Evolutionary conservation across 1,284 basidiomycete species (phyloP).

Genomic region (Puccinia brachypodii): DNA sequence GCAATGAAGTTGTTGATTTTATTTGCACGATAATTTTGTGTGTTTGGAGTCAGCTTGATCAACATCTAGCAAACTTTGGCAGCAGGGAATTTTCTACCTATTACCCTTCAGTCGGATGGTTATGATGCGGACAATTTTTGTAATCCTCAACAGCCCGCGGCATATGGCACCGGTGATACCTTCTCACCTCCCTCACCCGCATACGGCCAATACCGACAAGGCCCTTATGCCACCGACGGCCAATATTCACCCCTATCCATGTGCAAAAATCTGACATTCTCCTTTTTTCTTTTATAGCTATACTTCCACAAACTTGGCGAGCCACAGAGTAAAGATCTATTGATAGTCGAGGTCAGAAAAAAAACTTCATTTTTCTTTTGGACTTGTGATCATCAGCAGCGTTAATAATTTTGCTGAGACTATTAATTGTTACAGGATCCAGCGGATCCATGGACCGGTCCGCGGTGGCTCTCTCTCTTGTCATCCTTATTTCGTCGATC

Average conservation of each 20-base stretch:
- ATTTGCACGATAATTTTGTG: too few species aligned
- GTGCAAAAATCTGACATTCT: neutral
- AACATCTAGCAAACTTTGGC: too few species aligned
- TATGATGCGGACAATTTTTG: constrained; percentile 34
- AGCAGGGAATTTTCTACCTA: neutral
- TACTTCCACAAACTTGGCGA: constrained; percentile 47
- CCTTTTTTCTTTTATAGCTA: neutral
- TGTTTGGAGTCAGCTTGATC: too few species aligned
- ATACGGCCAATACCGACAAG: constrained; percentile 53
- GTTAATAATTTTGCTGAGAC: neutral
- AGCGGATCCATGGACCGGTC: constrained; percentile 60
- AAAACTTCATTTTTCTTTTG: too few species aligned
- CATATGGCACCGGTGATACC: constrained; percentile 7
- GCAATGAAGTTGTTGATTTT: too few species aligned
- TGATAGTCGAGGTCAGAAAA: constrained; percentile 29
- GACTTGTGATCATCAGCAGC: neutral
- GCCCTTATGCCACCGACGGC: constrained; percentile 54
- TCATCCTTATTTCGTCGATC: constrained; percentile 58
- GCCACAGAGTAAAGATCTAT: constrained; percentile 37
- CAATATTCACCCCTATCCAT: constrained; percentile 58
- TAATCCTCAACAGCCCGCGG: constrained; percentile 7
- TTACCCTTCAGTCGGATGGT: constrained; percentile 18
- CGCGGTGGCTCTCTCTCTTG: constrained; percentile 55
- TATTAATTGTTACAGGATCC: constrained; percentile 18
- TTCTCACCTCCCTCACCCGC: constrained; percentile 33